A percentile compares a stretch with the other conserved stretches of the same genome.
These are phyloP conservation scores for Podochytrium sp. DNA, from an alignment of 192 early-diverging fungal genomes.

Conservation along the genomic window DNA sequence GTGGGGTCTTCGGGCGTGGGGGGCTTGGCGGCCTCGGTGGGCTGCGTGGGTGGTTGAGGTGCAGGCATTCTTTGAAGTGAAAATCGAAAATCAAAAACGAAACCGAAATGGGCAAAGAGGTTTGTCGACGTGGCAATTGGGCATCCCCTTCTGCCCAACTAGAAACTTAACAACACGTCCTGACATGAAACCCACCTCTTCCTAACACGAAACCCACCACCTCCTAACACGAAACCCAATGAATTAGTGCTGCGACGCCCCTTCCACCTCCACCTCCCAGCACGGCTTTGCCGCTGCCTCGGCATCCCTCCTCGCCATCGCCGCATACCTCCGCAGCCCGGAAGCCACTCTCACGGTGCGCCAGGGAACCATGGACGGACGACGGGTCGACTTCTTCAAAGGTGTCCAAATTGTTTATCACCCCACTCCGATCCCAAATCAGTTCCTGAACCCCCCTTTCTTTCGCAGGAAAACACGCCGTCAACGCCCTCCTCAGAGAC, in stretches of 20 bases:
- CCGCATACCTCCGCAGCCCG: conserved; percentile 77
- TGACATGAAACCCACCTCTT: too few species aligned
- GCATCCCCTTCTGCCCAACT: too few species aligned
- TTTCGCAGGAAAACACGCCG: conserved; percentile 62
- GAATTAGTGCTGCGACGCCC: not conserved
- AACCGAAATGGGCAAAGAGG: conserved; percentile 3
- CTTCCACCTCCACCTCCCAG: not conserved
- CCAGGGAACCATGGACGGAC: conserved; percentile 88
- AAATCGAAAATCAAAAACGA: not conserved
- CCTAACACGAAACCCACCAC: too few species aligned
- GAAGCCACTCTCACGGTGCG: conserved; percentile 77
- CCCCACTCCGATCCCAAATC: too few species aligned
- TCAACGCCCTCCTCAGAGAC: conserved; percentile 65
- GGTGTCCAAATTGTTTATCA: conserved; percentile 44
- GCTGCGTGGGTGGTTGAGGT: not conserved
- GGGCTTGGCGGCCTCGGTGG: not conserved
- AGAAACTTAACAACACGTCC: too few species aligned
- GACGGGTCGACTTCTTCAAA: conserved; percentile 92
- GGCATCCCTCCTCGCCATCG: conserved; percentile 42
- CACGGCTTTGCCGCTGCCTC: not conserved
- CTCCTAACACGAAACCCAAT: too few species aligned
- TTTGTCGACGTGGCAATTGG: too few species aligned
- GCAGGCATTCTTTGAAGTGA: not conserved
- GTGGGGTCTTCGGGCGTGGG: not conserved
- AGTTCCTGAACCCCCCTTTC: not conserved